Conservation (phyloP, 805 yeast species). For the Yarrowia sp. region DNA sequence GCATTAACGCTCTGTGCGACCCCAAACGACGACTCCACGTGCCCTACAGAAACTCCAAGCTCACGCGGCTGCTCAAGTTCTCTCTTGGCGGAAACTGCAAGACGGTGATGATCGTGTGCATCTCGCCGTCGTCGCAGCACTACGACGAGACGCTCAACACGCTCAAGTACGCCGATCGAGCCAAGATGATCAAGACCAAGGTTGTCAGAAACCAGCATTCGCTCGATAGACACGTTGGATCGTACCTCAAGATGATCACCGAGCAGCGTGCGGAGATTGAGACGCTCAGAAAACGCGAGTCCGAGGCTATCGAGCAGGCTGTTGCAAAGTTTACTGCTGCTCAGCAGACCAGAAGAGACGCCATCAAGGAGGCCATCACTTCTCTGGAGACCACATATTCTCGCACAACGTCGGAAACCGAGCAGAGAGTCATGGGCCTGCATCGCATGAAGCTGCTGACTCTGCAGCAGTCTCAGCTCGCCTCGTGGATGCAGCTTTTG, state of each 20-base stretch:
- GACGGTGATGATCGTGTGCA: slow-evolving; percentile 94
- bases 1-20: slow-evolving; percentile 88
- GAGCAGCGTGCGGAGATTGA: slow-evolving; percentile 75
- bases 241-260: slow-evolving; percentile 78
- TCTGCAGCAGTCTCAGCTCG: slow-evolving; percentile 1
- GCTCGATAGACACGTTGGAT: slow-evolving; percentile 78
- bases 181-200: slow-evolving; percentile 85
- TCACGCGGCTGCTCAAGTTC: slow-evolving; percentile 81
- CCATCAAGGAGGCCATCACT: slow-evolving; percentile 30
- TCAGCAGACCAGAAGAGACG: slow-evolving; percentile 25
- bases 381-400: slow-evolving; percentile 23
- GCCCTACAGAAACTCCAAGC: slow-evolving; percentile 87
- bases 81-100: slow-evolving; percentile 93
- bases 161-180: slow-evolving; percentile 84
- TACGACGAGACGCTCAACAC: slow-evolving; percentile 93
- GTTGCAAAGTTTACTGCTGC: slow-evolving; percentile 26
- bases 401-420: slow-evolving; percentile 23
- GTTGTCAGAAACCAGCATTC: slow-evolving; percentile 69
- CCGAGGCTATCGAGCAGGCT: slow-evolving; percentile 27
- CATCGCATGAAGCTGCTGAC: background rate
- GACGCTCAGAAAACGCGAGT: slow-evolving; percentile 52
- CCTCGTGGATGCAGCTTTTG: background rate
- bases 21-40: slow-evolving; percentile 65
- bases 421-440: slow-evolving; percentile 13
- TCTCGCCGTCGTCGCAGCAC: slow-evolving; percentile 81